Evolutionary conservation across 768 basidiomycete genomes (phyloP), one percentile per base, ranked within the genome.

Genomic region (Trametes cinnabarina): DNA sequence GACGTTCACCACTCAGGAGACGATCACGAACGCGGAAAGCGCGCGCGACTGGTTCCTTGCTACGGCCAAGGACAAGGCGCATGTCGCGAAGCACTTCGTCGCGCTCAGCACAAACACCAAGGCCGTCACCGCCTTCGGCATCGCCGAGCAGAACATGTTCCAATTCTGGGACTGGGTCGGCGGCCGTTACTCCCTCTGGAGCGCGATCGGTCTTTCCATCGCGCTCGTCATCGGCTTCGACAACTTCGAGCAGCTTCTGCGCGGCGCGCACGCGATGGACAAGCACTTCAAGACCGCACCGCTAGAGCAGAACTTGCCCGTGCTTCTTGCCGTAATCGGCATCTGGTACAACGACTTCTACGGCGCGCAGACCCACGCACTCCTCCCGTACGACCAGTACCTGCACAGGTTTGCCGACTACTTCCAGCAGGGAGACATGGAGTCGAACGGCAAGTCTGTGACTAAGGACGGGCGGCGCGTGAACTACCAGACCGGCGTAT

Each of bases 111-210:
- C 97, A 56, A 99, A 99, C 74, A 93, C 93, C 50, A 83, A 87
- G 69, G 93, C 91, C 11, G 97, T 98, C 55, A 90, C 92, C 17
- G 85, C 81, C 3, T 99, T 99, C 68, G 97, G 97, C 40, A 99
- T 99, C 68, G 79, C 88, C 44, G 73, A 86, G 59, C 81, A 82
- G 65, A 98, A 98, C 78, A 99, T 99, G 95, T 99, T 99, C 85
- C 87, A 90, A 71, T 98, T 99, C 85, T 99, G 96, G 96, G 97
- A 98, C 75, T 99, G 97, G 97, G 97, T 99, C 62, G 97, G 97
- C 61, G 97, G 97, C 25, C 85, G 96, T 62, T 99, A 99, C 83
- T 94, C 90, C 66, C 80, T 99, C 63, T 98, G 97, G 96, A 94
- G 92, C 61, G 96, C 97, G 28, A 98, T 99, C 65, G 97, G 97